Base-by-base conservation (phyloP, 768 basidiomycete genomes). In the Mrakia frigida region DNA sequence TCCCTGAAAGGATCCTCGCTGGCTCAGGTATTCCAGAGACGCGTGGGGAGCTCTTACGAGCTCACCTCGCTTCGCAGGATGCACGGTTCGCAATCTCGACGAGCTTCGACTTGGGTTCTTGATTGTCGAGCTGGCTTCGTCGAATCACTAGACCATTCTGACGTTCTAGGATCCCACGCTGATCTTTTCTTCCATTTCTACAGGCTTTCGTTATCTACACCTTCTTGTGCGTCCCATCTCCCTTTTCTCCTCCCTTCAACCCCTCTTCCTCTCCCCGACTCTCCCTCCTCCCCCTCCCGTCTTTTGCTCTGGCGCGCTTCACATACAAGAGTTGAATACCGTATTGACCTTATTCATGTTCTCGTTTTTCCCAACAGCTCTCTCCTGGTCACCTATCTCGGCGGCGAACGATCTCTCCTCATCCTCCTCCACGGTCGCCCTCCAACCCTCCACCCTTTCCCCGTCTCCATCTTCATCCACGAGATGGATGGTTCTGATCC, bases 401-500 rank as follows among this genome's bases (percentile, higher is more conserved):
- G 97, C 52, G 97, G 96, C 69, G 95, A 98, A 81, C 88, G 97
- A 28, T 94, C 93, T 0, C 87, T 99, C 7, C 87, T 99, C 61
- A 97, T 97, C 77, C 87, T 93, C 76, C 85, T 98, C 0, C 94
- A 98, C 79, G 96, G 96, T 0, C 88, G 97, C 46, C 91, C 90
- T 1, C 94, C 97, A 0, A 93, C 94, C 81, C 87, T 87, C 28
- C 92, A 94, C 39, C 88, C 93, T 7, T 95, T 94, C 80, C 97
- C 97, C 5, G 86, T 92, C 77, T 92, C 85, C 79, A 83, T 94
- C n/a, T 91, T 94, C 83, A 88, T 89, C 80, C 86, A 86, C 41
- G 94, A 95, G 79, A 89, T 98, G 46, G 97, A 99, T 82, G 89
- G 92, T 74, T 94, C 92, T 81, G 97, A 99, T 83, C 97, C 97